A percentile compares a stretch with the other conserved stretches of the same genome.
These are phyloP conservation scores for Glomus cerebriforme DNA, from an alignment of 192 early-diverging fungal species.

Conservation along the genomic window DNA sequence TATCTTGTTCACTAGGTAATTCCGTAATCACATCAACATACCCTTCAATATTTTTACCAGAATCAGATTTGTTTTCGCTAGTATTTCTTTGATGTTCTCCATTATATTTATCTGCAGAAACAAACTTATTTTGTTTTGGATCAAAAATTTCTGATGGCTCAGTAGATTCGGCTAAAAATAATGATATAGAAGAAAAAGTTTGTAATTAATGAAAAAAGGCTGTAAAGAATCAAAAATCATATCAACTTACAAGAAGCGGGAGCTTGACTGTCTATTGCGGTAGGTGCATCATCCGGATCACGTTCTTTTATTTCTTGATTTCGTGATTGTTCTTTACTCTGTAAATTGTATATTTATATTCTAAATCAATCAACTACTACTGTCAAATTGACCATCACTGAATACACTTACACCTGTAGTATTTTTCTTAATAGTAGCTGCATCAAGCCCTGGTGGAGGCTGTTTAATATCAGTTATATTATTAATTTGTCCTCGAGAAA, in stretches of 20 bases:
- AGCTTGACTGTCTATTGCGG: neutral
- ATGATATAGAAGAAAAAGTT: neutral
- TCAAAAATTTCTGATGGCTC: neutral
- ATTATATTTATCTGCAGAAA: neutral
- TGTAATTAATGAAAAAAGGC: neutral
- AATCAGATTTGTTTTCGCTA: neutral
- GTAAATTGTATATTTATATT: too few relatives aligned
- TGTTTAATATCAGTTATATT: neutral
- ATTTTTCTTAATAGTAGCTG: neutral
- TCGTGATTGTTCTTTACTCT: too few relatives aligned
- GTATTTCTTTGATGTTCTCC: neutral
- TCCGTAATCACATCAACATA: neutral
- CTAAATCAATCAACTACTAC: too few relatives aligned
- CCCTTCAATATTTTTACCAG: neutral
- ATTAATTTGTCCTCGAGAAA: too few relatives aligned
- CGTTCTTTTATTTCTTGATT: neutral
- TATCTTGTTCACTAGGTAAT: neutral
- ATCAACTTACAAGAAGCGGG: neutral
- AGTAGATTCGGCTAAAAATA: neutral
- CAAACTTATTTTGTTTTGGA: slow-evolving; percentile 1
- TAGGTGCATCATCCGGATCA: slow-evolving; percentile 1
- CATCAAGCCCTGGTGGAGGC: neutral
- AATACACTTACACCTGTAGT: neutral
- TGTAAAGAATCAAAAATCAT: neutral
- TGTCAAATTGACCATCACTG: too few relatives aligned